Base-by-base conservation (phyloP, 495 filamentous ascomycete species). In the Penicillium verhagenii region DNA sequence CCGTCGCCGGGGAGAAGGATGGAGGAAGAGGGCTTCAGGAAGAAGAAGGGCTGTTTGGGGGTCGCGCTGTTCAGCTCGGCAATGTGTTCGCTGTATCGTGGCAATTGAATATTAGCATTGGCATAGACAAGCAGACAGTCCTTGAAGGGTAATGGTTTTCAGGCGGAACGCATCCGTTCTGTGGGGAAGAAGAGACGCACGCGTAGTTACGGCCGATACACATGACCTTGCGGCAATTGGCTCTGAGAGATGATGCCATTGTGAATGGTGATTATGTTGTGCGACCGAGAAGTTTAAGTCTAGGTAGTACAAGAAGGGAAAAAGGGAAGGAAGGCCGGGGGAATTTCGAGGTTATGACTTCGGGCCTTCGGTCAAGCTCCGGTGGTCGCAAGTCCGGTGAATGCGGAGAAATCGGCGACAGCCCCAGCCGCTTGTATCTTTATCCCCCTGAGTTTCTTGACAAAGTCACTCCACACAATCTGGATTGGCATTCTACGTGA, bases 151-250 rank as follows among this genome's bases (percentile, higher is more conserved):
- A 20, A 47, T 56, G 6, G 35, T 21, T 21, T 24, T 7, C 16
- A 20, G 25, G 11, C 11, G 35, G 24, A 13, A 43, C 19, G 28
- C 31, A 11, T 42, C 49, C 46, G 46, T 16, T n/a, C n/a, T n/a
- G n/a, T n/a, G n/a, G n/a, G 50, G 42, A 13, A 26, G 31, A 52
- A 56, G 57, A 43, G 28, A 81, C 88, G 55, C 76, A 96, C 90
- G 91, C 92, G 81, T 96, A 97, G 75, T 98, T 98, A 58, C 94
- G 84, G 63, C 95, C 94, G 71, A 99, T 96, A 78, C 94, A 97
- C 69, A 96, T 89, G 54, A 97, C 84, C 77, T 97, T 95, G 62
- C 86, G 82, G 60, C 86, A 87, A 56, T 89, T 87, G 43, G 74
- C 81, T 24, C 59, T 63, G 31, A 74, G 68, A 20, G 73, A 61